Evolutionary conservation across 768 basidiomycete genomes (phyloP).

Genomic region (Cystobasidium ongulense): DNA sequence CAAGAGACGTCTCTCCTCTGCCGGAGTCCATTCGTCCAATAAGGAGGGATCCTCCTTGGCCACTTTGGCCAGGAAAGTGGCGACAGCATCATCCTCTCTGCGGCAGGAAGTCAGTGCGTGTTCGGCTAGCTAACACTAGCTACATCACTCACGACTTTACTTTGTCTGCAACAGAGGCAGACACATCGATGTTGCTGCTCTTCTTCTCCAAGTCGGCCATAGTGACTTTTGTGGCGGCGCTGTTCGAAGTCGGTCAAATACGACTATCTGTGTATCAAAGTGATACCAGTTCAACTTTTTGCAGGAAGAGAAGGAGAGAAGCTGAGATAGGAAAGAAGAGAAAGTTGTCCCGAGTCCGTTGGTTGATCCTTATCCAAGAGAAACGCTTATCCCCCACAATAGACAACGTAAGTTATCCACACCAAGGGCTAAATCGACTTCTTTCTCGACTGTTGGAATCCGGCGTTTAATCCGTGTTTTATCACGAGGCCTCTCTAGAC

Average conservation of each 20-base stretch:
- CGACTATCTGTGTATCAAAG: not conserved
- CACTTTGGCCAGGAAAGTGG: slow-evolving; percentile 32
- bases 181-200: not conserved
- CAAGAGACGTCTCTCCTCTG: slow-evolving; percentile 37
- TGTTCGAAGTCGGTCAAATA: not conserved
- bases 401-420: not conserved
- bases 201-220: slow-evolving; percentile 4
- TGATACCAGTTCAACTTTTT: not conserved
- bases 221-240: not conserved
- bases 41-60: slow-evolving; percentile 36
- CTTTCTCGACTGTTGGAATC: not conserved
- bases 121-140: not conserved
- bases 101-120: not conserved
- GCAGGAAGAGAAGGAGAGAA: not conserved
- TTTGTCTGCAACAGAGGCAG: not conserved
- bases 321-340: not conserved
- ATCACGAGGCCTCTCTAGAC: not conserved
- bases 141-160: slow-evolving; percentile 4
- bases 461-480: not conserved
- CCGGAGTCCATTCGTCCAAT: slow-evolving; percentile 27
- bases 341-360: not conserved
- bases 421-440: not conserved
- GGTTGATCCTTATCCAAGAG: not conserved
- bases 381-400: not conserved
- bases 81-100: slow-evolving; percentile 36